Percentiles rank a stretch among this genome's conserved stretches.
Conservation (phyloP, 139 green algal genomes). For the Coelastrella sp. region DNA sequence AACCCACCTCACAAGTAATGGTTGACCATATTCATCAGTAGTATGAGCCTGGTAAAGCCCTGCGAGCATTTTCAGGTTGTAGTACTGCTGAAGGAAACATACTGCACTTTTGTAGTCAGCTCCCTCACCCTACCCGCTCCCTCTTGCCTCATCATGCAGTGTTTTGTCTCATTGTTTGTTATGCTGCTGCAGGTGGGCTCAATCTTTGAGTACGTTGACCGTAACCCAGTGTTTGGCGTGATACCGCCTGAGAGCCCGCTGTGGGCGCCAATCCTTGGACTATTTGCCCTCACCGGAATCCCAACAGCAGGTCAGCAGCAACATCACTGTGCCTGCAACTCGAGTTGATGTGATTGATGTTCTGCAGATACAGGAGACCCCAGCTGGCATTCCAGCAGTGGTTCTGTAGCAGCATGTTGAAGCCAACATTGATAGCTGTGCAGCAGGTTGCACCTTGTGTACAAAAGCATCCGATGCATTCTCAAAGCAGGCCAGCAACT, state of each 20-base stretch:
- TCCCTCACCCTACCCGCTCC: too few relatives aligned
- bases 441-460: too few relatives aligned
- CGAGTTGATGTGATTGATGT: too few relatives aligned
- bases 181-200: conserved; percentile 55
- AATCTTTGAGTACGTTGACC: conserved; percentile 71
- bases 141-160: neutral
- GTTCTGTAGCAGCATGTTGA: too few relatives aligned
- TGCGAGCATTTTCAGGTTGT: neutral
- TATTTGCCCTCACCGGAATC: conserved; percentile 86
- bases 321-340: neutral
- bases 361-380: too few relatives aligned
- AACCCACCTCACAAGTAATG: too few relatives aligned
- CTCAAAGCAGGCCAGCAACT: too few relatives aligned
- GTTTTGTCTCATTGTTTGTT: neutral
- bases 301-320: conserved; percentile 56
- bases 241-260: conserved; percentile 73
- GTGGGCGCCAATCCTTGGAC: conserved; percentile 81
- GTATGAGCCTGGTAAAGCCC: too few relatives aligned
- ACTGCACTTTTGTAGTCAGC: neutral
- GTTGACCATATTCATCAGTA: too few relatives aligned
- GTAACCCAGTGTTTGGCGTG: conserved; percentile 74
- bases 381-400: too few relatives aligned
- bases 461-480: too few relatives aligned
- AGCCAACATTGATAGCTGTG: too few relatives aligned
- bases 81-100: neutral